Base-by-base conservation (phyloP, 257 asterid genomes). In the Knoxia roxburghii region DNA sequence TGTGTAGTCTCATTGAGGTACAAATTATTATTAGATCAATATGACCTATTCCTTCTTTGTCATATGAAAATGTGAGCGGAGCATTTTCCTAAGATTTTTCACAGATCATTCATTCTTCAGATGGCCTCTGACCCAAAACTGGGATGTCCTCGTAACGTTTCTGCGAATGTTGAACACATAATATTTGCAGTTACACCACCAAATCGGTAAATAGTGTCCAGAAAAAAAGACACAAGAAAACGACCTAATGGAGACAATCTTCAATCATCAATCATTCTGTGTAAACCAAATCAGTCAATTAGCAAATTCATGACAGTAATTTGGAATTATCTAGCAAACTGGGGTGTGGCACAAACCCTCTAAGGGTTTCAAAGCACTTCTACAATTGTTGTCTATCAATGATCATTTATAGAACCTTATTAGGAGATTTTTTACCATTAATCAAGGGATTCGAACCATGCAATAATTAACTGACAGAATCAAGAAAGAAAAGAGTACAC, bases 71-170 rank as follows among this genome's bases (percentile, higher is more conserved):
- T 24, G 61, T 30, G 70, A 37, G 30, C 41, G 24, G 7, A 46
- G 6, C 29, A 45, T 39, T 9, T n/a, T 27, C 24, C 61, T 33
- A 53, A 20, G 57, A 51, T 51, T 27, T 62, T 48, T 39, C 3
- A 27, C 8, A 39, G 63, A 33, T 54, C 60, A 55, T 67, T 23
- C 63, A 39, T 75, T 84, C 85, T 80, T 86, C 95, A 8, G 85
- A 32, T 61, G 35, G 95, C 78, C 97, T 84, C 84, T 90, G 91
- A 63, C 95, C 97, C 79, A 90, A 75, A 73, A 84, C 94, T 57
- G 94, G 70, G 69, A 90, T 90, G 75, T 90, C 97, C 79, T 90
- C 97, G 0, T 83, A 90, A 0, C 90, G 89, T 69, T 90, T 90
- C 97, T 90, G 97, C 82, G n/a, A 87, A 5, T n/a, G 24, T 56